Evolutionary conservation across 1,139 yeast genomes (phyloP).

Genomic region (Saccharomycopsis phalli): DNA sequence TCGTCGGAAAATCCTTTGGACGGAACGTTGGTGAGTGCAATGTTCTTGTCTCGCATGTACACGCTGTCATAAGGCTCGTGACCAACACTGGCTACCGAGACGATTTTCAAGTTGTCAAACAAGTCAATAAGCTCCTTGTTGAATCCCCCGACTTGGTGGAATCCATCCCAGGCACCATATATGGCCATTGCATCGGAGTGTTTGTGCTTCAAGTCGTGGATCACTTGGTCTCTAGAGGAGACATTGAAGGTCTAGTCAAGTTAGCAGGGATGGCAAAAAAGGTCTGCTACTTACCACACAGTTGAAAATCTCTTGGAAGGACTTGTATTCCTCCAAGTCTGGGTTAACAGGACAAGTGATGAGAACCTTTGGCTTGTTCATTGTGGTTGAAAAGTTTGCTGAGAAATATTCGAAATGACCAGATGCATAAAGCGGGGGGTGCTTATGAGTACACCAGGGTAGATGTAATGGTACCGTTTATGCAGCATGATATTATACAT

Average conservation of each 20-base stretch:
- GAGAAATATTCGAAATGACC: no score
- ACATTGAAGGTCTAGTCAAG: slow-evolving; percentile 28
- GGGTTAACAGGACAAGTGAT: slow-evolving; percentile 38
- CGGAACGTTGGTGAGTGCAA: slow-evolving; percentile 58
- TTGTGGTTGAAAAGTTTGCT: background rate
- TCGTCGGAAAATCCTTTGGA: slow-evolving; percentile 39
- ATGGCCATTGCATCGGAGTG: slow-evolving; percentile 43
- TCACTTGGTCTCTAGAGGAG: slow-evolving; percentile 35
- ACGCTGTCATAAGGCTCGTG: slow-evolving; percentile 49
- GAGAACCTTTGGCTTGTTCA: slow-evolving; percentile 32
- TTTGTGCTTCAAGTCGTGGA: slow-evolving; percentile 29
- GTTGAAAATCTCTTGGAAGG: slow-evolving; percentile 35
- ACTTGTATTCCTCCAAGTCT: slow-evolving; percentile 31
- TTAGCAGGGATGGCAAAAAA: background rate
- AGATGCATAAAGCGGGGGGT: no score
- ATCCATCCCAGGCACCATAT: slow-evolving; percentile 59
- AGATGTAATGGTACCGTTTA: no score
- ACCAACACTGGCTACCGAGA: slow-evolving; percentile 67
- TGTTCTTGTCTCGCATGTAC: slow-evolving; percentile 34
- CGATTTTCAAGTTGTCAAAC: slow-evolving; percentile 49
- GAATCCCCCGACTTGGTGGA: slow-evolving; percentile 42
- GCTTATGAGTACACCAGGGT: no score
- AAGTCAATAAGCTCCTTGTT: slow-evolving; percentile 36
- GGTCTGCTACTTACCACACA: slow-evolving; percentile 32
- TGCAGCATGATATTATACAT: no score